phyloP scores from a whole-genome alignment of 768 basidiomycete genomes.

The Tephrocybe sp. region DNA sequence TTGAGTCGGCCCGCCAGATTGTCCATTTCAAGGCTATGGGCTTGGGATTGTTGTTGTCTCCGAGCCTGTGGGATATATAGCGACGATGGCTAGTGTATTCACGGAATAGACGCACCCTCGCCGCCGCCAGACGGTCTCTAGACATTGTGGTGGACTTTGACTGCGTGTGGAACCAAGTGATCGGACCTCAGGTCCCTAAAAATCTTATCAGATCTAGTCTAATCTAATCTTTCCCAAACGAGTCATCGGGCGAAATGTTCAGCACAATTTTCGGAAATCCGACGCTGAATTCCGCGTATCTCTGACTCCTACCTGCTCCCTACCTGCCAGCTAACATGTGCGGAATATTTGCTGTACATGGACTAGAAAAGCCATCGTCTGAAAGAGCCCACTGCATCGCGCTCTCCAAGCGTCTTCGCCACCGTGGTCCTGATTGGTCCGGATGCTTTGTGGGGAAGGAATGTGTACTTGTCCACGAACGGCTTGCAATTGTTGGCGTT shows the following conservation, averaged over 20 bases:
- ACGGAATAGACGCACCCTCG: slow-evolving; percentile 27
- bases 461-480: slow-evolving; percentile 88
- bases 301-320: slow-evolving; percentile 2
- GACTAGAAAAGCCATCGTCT: slow-evolving; percentile 65
- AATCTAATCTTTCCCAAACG: slow-evolving; percentile 17
- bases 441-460: slow-evolving; percentile 88
- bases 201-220: slow-evolving; percentile 12
- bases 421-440: slow-evolving; percentile 98
- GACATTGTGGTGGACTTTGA: slow-evolving; percentile 23
- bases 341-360: slow-evolving; percentile 87
- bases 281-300: slow-evolving; percentile 7
- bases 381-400: slow-evolving; percentile 79
- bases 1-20: slow-evolving; percentile 20
- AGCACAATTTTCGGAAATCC: slow-evolving; percentile 13
- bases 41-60: slow-evolving; percentile 25
- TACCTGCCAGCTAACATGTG: slow-evolving; percentile 59
- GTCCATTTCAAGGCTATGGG: slow-evolving; percentile 29
- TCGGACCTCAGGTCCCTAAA: not conserved
- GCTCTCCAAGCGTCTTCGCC: slow-evolving; percentile 85
- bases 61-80: slow-evolving; percentile 27
- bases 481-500: slow-evolving; percentile 96
- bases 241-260: slow-evolving; percentile 18
- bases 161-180: slow-evolving; percentile 5
- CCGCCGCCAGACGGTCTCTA: slow-evolving; percentile 38
- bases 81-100: not conserved